These are phyloP conservation scores for Chrysosporium keratinophilum DNA, from an alignment of 2,329 filamentous ascomycete genomes.

Conservation along the genomic window DNA sequence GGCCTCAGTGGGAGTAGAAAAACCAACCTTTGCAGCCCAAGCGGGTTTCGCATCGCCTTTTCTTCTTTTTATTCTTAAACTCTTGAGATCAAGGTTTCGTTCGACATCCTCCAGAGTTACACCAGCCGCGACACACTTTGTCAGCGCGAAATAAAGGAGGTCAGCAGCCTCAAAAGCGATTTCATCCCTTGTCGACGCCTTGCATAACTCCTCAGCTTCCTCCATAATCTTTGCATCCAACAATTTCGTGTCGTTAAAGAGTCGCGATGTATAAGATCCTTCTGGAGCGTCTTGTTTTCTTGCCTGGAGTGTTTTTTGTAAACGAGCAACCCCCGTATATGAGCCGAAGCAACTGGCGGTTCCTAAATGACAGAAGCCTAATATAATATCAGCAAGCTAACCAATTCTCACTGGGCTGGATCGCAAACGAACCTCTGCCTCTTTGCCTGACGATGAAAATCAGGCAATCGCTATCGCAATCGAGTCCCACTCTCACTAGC, in stretches of 20 bases:
- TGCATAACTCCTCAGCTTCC: conserved; percentile 88
- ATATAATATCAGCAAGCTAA: neutral
- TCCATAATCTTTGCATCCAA: conserved; percentile 96
- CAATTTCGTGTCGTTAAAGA: conserved; percentile 87
- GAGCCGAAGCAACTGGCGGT: conserved; percentile 89
- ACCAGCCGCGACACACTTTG: conserved; percentile 75
- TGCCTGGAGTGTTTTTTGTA: conserved; percentile 76
- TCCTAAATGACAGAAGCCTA: conserved; percentile 82
- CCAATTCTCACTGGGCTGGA: conserved; percentile 16
- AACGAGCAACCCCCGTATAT: conserved; percentile 65
- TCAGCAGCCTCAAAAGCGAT: conserved; percentile 92
- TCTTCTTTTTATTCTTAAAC: conserved; percentile 85
- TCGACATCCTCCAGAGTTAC: conserved; percentile 84
- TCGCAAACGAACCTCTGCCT: conserved; percentile 50
- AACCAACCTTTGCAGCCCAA: conserved; percentile 75
- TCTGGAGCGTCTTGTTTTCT: conserved; percentile 73
- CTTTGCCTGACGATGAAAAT: conserved; percentile 84
- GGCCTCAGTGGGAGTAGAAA: conserved; percentile 28
- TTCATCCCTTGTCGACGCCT: conserved; percentile 70
- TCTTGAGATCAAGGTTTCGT: conserved; percentile 85
- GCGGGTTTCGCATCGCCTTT: conserved; percentile 89
- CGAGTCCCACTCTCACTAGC: conserved; percentile 69
- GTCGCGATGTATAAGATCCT: conserved; percentile 84
- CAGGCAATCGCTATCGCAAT: conserved; percentile 89
- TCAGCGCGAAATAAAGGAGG: conserved; percentile 87